Base-by-base conservation (phyloP, 331 rosid genomes). In the Saraca asoca region DNA sequence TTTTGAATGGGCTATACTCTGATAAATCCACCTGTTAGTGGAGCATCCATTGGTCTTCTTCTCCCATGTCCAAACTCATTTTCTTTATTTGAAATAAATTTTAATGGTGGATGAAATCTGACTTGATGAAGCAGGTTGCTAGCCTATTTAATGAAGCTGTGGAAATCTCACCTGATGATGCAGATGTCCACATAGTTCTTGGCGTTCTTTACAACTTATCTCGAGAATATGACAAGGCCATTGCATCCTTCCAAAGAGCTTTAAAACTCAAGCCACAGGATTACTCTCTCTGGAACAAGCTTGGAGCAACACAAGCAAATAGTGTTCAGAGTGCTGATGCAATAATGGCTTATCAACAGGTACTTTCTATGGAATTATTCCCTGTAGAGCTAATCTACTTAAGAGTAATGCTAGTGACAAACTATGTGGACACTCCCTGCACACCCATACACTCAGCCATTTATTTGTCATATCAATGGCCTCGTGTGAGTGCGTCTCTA, bases 211-310 rank as follows among this genome's bases (percentile, higher is more conserved):
- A 88, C 74, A 94, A 94, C 73, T 80, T 94, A 61, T 86, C 96
- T 38, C 86, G 97, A 81, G 97, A 94, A 69, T 94, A 81, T 80
- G 99, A 90, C 78, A 88, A 79, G 81, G 99, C 99, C 69, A 86
- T 94, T 60, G 78, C 66, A 15, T 83, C 97, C 76, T 90, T 94
- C 74, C 84, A 83, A 77, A 85, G 85, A 58, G 99, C 99, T 55
- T 80, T 94, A 78, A 88, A 85, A 80, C 87, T 94, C 70, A 88
- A 88, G 79, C 97, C 99, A 0, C 90, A 85, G 11, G 99, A 94
- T 79, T 94, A 94, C 79, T 94, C 99, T 73, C 90, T 94, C 29
- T 94, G 99, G 99, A 94, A 94, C 88, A 94, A 94, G 92, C 95
- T 94, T 72, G 99, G 99, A 75, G 99, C 99, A 62, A 90, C 99